Conservation (phyloP, 805 yeast species). For the Millerago galiae region DNA sequence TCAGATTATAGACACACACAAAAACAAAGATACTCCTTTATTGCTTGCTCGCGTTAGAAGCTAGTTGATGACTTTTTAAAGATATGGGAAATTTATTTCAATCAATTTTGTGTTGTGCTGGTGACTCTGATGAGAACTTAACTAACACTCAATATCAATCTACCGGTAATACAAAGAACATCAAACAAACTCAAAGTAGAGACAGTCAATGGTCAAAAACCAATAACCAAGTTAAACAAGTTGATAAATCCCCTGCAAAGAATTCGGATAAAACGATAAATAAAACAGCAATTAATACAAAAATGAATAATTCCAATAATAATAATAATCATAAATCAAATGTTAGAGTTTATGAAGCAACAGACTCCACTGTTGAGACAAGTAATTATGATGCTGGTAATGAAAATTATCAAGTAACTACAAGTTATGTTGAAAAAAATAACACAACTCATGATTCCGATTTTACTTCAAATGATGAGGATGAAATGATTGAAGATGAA, state of each 20-base stretch:
- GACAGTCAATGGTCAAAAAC: conserved; percentile 1
- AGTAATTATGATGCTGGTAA: conserved; percentile 3
- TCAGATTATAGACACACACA: too few relatives aligned
- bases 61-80: background rate
- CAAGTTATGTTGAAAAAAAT: conserved; percentile 7
- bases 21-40: too few relatives aligned
- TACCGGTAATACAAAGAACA: conserved; percentile 10
- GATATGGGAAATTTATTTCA: conserved; percentile 31
- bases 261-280: background rate
- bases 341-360: conserved; percentile 24
- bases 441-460: conserved; percentile 15
- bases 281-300: background rate
- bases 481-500: conserved; percentile 18
- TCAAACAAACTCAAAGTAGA: conserved; percentile 1
- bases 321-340: conserved; percentile 14
- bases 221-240: background rate
- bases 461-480: conserved; percentile 18
- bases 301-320: conserved; percentile 1
- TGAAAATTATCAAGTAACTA: conserved; percentile 2
- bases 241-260: background rate
- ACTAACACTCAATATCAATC: conserved; percentile 12
- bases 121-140: conserved; percentile 18
- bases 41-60: background rate
- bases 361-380: conserved; percentile 20
- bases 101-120: conserved; percentile 29